These are phyloP conservation scores for Aspergillus novoparasiticus DNA, from an alignment of 2,329 filamentous ascomycete genomes.

Conservation along the genomic window DNA sequence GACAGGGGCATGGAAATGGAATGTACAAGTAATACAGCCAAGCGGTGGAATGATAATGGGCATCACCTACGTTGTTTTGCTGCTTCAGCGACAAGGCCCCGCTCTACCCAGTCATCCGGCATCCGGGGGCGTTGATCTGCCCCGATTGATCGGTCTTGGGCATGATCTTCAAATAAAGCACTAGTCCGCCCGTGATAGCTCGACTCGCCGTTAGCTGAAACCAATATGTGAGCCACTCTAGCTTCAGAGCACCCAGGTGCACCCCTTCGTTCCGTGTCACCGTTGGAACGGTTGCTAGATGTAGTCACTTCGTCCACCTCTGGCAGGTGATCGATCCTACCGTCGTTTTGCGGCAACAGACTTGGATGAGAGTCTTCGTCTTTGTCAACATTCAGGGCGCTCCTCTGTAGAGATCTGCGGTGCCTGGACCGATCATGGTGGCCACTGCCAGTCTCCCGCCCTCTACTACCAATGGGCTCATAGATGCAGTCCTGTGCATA, in stretches of 20 bases:
- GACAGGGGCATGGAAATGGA: too few species aligned
- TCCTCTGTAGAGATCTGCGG: not conserved
- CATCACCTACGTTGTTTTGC: slow-evolving; percentile 49
- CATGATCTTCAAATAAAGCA: not conserved
- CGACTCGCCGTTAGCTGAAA: slow-evolving; percentile 28
- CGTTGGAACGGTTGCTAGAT: too few species aligned
- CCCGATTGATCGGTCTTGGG: slow-evolving; percentile 4
- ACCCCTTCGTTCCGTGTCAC: too few species aligned
- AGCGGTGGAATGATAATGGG: too few species aligned
- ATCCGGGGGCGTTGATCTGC: not conserved
- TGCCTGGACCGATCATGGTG: slow-evolving; percentile 29
- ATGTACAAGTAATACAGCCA: too few species aligned
- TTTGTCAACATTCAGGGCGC: too few species aligned
- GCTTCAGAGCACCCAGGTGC: not conserved
- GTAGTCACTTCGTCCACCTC: too few species aligned
- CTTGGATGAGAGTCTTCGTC: too few species aligned
- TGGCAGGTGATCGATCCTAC: too few species aligned
- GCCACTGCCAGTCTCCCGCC: slow-evolving; percentile 26
- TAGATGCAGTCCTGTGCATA: slow-evolving; percentile 51
- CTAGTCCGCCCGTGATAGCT: slow-evolving; percentile 8
- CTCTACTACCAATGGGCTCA: slow-evolving; percentile 6
- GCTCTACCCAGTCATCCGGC: slow-evolving; percentile 36
- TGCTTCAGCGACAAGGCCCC: slow-evolving; percentile 52
- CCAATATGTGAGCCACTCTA: slow-evolving; percentile 23
- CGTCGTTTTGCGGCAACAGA: too few species aligned